Evolutionary conservation across 192 early-diverging fungal genomes (phyloP).

Genomic region (Coemansia sp.): DNA sequence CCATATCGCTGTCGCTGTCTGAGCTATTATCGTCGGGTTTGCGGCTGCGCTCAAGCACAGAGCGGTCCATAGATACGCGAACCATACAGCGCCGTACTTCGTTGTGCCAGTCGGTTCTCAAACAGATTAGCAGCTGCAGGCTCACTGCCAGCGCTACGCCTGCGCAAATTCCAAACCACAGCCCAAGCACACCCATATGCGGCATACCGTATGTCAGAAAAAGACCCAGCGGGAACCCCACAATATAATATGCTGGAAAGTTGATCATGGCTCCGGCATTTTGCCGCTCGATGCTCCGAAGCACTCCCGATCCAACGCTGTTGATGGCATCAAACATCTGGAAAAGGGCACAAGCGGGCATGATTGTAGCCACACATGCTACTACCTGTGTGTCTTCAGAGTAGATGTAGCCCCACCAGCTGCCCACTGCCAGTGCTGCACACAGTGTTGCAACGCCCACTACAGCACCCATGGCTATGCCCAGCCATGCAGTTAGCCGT

Average conservation of each 20-base stretch:
- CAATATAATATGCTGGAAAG: conserved; percentile 55
- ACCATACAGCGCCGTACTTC: conserved; percentile 43
- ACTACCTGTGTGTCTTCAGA: conserved; percentile 69
- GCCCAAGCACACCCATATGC: conserved; percentile 39
- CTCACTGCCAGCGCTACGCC: conserved; percentile 37
- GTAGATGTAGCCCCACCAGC: conserved; percentile 59
- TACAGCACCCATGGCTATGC: conserved; percentile 18
- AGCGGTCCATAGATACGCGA: conserved; percentile 34
- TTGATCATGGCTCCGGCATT: conserved; percentile 56
- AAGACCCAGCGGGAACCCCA: conserved; percentile 60
- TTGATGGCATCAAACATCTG: conserved; percentile 64
- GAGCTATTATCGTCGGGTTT: conserved; percentile 3
- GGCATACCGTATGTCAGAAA: conserved; percentile 52
- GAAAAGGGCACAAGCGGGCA: conserved; percentile 78
- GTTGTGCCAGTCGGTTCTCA: conserved; percentile 30
- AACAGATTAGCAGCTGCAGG: conserved; percentile 35
- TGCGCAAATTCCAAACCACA: conserved; percentile 49
- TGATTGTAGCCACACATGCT: conserved; percentile 63
- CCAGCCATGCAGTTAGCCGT: conserved; percentile 31
- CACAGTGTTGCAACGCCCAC: conserved; percentile 24
- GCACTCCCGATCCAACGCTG: conserved; percentile 58
- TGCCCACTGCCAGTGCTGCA: conserved; percentile 21
- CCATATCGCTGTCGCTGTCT: neutral
- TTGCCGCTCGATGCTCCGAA: conserved; percentile 58
- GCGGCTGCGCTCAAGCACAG: conserved; percentile 5